Evolutionary conservation across 768 basidiomycete genomes (phyloP), one percentile per base, ranked within the genome.

Genomic region (Paxillus involutus): DNA sequence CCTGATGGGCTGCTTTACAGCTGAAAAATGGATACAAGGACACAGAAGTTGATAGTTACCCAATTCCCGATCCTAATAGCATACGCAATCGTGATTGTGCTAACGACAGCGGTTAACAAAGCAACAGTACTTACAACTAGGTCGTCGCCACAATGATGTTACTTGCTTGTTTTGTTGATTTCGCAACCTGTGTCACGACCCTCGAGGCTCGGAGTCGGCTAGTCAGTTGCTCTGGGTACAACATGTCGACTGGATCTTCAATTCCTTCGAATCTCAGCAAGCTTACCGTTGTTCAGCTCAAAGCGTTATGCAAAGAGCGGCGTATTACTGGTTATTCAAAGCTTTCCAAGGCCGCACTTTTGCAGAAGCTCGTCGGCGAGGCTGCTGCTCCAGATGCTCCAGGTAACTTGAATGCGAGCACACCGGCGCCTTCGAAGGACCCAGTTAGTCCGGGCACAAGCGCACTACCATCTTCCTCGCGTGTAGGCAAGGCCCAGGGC

Each of bases 271-370:
- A 65, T 45, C 59, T 69, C 51, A 32, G 29, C 51, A 79, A 72
- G 48, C 65, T 86, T 2, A 86, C 82, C 8, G 83, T 88, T 10
- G 66, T 82, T 17, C 84, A 85, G 58, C 76, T 91, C 17, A 89
- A 83, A 62, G 76, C 76, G 4, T 54, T 89, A 13, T 91, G 87
- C 69, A 90, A 86, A 63, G 86, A 84, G 47, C 77, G 70, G 51
- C 72, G 77, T 19, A 71, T 90, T 24, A 63, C 73, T 41, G 85
- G 85, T 0, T 90, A 88, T 63, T 87, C 86, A 10, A 91, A 85
- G 63, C 78, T 88, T 17, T 64, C 69, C 39, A 89, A 89, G 66
- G 69, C 73, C 48, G 79, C 73, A 1, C 74, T 90, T 36, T 67
- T 90, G 29, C 73, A 75, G 55, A 86, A 78, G 63, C 65, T 83